phyloP scores from a whole-genome alignment of 352 stramenopile species.

The Phytophthora aleatoria region DNA sequence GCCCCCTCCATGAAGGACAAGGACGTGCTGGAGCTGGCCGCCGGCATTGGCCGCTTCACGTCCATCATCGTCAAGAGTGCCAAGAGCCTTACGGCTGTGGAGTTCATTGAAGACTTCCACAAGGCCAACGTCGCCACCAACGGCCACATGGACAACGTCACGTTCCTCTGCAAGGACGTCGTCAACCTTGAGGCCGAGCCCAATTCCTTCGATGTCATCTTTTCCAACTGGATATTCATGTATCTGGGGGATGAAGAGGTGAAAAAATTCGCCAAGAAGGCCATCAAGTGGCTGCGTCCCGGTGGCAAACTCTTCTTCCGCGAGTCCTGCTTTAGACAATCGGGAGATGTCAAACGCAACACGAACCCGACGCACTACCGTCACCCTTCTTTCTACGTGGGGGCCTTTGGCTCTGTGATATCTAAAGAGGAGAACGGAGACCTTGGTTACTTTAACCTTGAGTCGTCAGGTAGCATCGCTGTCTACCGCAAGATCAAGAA shows the following conservation, averaged over 20 bases:
- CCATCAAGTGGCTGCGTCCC: constrained; percentile 64
- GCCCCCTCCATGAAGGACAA: constrained; percentile 60
- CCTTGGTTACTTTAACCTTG: constrained; percentile 64
- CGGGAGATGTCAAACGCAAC: constrained; percentile 61
- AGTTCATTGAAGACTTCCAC: constrained; percentile 85
- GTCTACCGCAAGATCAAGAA: constrained; percentile 82
- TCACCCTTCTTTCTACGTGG: constrained; percentile 69
- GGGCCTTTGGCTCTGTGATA: constrained; percentile 54
- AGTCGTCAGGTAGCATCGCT: constrained; percentile 64
- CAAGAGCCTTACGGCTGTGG: constrained; percentile 64
- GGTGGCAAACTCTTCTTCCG: constrained; percentile 73
- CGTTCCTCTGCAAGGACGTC: constrained; percentile 73
- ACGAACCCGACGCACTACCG: constrained; percentile 73
- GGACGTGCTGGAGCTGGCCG: constrained; percentile 70
- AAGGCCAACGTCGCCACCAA: constrained; percentile 58
- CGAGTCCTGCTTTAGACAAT: constrained; percentile 73
- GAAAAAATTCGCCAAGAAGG: constrained; percentile 56
- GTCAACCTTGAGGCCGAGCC: constrained; percentile 58
- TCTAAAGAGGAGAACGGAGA: constrained; percentile 44
- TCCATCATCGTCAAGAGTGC: constrained; percentile 51
- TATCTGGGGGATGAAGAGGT: constrained; percentile 70
- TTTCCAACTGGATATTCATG: constrained; percentile 84
- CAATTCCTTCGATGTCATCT: constrained; percentile 73
- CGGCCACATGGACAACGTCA: constrained; percentile 58
- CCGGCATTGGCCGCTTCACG: constrained; percentile 75